Conservation (phyloP, 148 eudicot species). For the Camellia lanceoleosa region DNA sequence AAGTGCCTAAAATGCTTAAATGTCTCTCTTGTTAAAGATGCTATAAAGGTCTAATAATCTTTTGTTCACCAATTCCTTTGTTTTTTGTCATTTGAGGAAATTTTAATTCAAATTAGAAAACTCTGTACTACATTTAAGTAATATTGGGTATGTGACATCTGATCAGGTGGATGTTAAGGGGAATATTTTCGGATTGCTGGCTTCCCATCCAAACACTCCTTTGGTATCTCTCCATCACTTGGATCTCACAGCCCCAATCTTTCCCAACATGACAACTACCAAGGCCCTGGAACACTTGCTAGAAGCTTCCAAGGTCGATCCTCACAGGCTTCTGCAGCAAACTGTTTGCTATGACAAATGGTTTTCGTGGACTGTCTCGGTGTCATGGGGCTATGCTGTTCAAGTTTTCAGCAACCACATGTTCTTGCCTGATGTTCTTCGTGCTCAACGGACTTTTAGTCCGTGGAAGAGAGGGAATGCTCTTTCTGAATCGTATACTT, state of each 20-base stretch:
- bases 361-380: slow-evolving; percentile 82
- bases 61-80: too few relatives aligned
- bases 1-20: too few relatives aligned
- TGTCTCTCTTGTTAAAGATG: too few relatives aligned
- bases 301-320: slow-evolving; percentile 43
- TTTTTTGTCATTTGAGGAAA: too few relatives aligned
- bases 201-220: slow-evolving; percentile 65
- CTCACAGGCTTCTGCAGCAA: slow-evolving; percentile 63
- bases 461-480: slow-evolving; percentile 41
- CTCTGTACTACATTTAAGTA: too few relatives aligned
- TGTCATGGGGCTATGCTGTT: slow-evolving; percentile 86
- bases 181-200: slow-evolving; percentile 52
- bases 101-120: too few relatives aligned
- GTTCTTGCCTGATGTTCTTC: slow-evolving; percentile 40
- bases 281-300: slow-evolving; percentile 45
- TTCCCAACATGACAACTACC: slow-evolving; percentile 48
- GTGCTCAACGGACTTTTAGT: slow-evolving; percentile 41
- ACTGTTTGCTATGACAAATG: slow-evolving; percentile 70
- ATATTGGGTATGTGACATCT: too few relatives aligned
- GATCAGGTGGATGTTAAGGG: slow-evolving; percentile 62
- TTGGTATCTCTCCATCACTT: slow-evolving; percentile 58
- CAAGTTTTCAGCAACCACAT: slow-evolving; percentile 44
- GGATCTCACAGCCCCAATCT: slow-evolving; percentile 47
- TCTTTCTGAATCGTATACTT: slow-evolving; percentile 15
- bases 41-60: too few relatives aligned